Conservation (phyloP, 495 filamentous ascomycete genomes). For the Neurospora intermedia region DNA sequence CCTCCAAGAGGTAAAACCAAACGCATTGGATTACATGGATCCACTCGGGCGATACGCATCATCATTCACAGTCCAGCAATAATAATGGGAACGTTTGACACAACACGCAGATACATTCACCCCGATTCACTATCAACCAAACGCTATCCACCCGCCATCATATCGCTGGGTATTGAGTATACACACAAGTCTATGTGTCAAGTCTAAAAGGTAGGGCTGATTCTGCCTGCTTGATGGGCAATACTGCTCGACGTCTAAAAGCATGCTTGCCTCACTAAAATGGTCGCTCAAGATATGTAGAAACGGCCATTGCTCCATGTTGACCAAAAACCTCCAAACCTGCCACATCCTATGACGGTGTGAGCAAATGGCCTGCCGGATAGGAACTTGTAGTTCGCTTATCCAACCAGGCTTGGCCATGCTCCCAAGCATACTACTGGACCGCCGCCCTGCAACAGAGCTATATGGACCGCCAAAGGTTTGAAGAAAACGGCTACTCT, state of each 20-base stretch:
- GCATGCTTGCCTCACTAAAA: neutral
- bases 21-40: neutral
- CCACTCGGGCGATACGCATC: neutral
- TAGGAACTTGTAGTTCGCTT: neutral
- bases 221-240: neutral
- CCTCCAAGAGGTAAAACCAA: neutral
- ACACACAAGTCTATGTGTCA: neutral
- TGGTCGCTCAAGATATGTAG: neutral
- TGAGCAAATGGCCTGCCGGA: neutral
- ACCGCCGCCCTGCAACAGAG: neutral
- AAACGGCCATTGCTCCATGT: neutral
- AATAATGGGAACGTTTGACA: neutral
- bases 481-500: neutral
- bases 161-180: neutral
- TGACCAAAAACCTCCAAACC: neutral
- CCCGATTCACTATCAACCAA: neutral
- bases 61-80: neutral
- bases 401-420: neutral
- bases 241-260: neutral
- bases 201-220: neutral
- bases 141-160: neutral
- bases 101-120: neutral
- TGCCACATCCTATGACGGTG: neutral
- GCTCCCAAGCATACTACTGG: neutral
- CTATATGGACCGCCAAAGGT: neutral